Base-by-base conservation (phyloP, 805 yeast genomes). In the Myxozyma lipomycoides region DNA sequence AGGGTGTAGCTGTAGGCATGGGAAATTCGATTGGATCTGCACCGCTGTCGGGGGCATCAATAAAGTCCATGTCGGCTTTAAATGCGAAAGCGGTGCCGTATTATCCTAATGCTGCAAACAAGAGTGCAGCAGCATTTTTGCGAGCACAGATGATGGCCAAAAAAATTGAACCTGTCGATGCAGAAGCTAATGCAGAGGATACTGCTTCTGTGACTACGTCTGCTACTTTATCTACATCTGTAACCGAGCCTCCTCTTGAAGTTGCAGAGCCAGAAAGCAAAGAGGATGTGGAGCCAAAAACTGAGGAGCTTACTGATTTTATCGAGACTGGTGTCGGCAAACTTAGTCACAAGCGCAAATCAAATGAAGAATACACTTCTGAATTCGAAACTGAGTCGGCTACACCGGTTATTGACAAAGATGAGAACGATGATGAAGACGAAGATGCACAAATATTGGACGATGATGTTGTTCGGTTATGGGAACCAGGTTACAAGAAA, bases 401-500 rank as follows among this genome's bases (percentile, higher is more conserved):
- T 22, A 35, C 40, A 19, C 43, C 49, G 10, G 38, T 23, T 19
- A 48, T 32, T 19, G 55, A 46, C 12, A 18, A 36, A 22, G 67
- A 61, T 0, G 63, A 60, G 5, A 69, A 69, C 38, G 76, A 72
- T 36, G 73, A 74, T 12, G 80, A 77, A 43, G 75, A 68, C 3
- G 9, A 6, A 12, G 75, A 74, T 38, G 51, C 32, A 40, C 48
- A 43, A 17, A 40, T 56, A 12, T 59, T 52, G 7, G 64, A 64
- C 35, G 73, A 67, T 28, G 81, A 77, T 51, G 70, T 74, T 5
- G 83, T 90, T 30, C 78, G 81, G 59, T 69, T 87, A 56, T 84
- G 86, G 81, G 95, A 88, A 65, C 83, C 93, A 0, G 98, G 98
- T 0, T 93, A 86, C 68, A 78, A 78, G 45, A 79, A 77, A 48